Evolutionary conservation across 2,329 filamentous ascomycete genomes (phyloP).

Genomic region (Madurella fahalii): DNA sequence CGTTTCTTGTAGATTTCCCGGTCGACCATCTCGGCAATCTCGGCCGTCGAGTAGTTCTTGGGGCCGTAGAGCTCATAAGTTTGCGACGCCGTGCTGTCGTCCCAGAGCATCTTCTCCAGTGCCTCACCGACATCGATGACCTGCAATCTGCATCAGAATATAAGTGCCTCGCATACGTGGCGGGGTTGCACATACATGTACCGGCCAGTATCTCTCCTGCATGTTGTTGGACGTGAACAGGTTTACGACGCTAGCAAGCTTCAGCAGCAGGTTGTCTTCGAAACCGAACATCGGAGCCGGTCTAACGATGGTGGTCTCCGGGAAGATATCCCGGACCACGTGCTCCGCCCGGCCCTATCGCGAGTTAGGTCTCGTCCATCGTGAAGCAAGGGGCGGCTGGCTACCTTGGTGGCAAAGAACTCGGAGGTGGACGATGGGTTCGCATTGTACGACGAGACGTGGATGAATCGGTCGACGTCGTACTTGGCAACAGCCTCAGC

Average conservation of each 20-base stretch:
- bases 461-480: conserved; percentile 93
- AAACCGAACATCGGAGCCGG: conserved; percentile 92
- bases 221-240: conserved; percentile 89
- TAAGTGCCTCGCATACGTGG: neutral
- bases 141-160: conserved; percentile 38
- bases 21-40: conserved; percentile 85
- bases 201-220: conserved; percentile 84
- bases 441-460: conserved; percentile 93
- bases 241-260: conserved; percentile 74
- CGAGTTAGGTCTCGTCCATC: conserved; percentile 11
- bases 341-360: conserved; percentile 70
- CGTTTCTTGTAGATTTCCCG: conserved; percentile 87
- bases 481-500: conserved; percentile 95
- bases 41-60: conserved; percentile 82
- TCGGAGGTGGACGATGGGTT: conserved; percentile 74
- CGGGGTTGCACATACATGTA: conserved; percentile 61
- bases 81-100: conserved; percentile 84
- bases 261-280: conserved; percentile 87
- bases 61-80: conserved; percentile 95
- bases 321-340: conserved; percentile 82
- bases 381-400: neutral
- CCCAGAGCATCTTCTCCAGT: conserved; percentile 83
- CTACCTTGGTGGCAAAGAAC: conserved; percentile 85
- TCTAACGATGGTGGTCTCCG: conserved; percentile 93
- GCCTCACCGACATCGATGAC: conserved; percentile 86